These are phyloP conservation scores for Dianthus caryophyllus DNA, from an alignment of 148 eudicot genomes.

Conservation along the genomic window DNA sequence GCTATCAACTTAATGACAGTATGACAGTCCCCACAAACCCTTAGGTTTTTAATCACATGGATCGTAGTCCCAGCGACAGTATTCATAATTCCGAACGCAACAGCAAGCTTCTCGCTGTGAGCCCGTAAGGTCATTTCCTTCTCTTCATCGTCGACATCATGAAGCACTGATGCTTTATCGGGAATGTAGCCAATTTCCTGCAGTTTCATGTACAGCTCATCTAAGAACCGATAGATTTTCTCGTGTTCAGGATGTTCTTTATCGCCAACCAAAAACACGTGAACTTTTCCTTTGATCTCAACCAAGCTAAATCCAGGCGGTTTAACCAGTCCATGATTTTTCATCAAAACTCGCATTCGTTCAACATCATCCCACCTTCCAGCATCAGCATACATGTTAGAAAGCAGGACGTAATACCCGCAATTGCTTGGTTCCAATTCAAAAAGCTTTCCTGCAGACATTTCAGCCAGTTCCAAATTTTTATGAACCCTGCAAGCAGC, in stretches of 20 bases:
- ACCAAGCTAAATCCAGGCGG: slow-evolving; percentile 64
- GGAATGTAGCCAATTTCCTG: slow-evolving; percentile 59
- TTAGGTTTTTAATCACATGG: slow-evolving; percentile 57
- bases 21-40: slow-evolving; percentile 69
- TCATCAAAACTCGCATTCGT: slow-evolving; percentile 48
- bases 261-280: slow-evolving; percentile 64
- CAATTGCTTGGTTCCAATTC: slow-evolving; percentile 50
- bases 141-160: slow-evolving; percentile 76
- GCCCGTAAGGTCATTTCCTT: slow-evolving; percentile 51
- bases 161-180: slow-evolving; percentile 54
- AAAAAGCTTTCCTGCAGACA: slow-evolving; percentile 50
- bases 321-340: slow-evolving; percentile 45
- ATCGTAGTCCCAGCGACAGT: slow-evolving; percentile 49
- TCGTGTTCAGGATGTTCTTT: slow-evolving; percentile 55
- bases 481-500: slow-evolving; percentile 63
- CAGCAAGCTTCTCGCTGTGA: slow-evolving; percentile 72
- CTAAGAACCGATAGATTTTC: slow-evolving; percentile 42
- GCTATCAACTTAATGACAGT: slow-evolving; percentile 56
- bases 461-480: slow-evolving; percentile 61
- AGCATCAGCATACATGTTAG: slow-evolving; percentile 74
- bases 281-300: slow-evolving; percentile 54
- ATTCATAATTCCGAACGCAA: slow-evolving; percentile 51
- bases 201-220: slow-evolving; percentile 43
- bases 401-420: slow-evolving; percentile 65
- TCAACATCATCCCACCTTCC: slow-evolving; percentile 67